Conservation (phyloP, 1,284 basidiomycete genomes). For the Somion occarium region DNA sequence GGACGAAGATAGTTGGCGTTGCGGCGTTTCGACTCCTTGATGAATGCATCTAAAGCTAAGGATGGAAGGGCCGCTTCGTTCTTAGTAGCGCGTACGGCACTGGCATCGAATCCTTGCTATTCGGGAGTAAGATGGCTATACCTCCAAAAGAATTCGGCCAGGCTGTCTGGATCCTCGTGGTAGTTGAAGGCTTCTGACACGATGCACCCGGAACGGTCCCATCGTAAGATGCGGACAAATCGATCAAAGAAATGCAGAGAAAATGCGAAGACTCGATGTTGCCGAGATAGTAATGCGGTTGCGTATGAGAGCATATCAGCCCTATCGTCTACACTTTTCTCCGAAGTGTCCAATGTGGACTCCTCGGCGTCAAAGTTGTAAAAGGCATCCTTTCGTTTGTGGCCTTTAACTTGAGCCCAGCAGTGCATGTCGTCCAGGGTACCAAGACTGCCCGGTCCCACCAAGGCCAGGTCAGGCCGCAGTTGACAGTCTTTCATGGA, state of each 20-base stretch:
- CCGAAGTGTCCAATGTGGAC: too few relatives aligned
- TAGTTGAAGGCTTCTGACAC: not conserved
- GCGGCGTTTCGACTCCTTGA: not conserved
- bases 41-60: not conserved
- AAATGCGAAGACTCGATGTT: not conserved
- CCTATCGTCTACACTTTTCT: too few relatives aligned
- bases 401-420: too few relatives aligned
- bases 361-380: too few relatives aligned
- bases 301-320: too few relatives aligned
- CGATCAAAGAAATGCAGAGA: not conserved
- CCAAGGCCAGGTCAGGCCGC: too few relatives aligned
- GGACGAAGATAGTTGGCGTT: not conserved
- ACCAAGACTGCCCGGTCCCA: too few relatives aligned
- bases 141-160: conserved; percentile 1
- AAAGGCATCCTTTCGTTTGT: too few relatives aligned
- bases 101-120: not conserved
- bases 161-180: not conserved
- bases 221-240: not conserved
- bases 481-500: too few relatives aligned
- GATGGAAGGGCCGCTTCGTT: not conserved
- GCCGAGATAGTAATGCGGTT: not conserved
- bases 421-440: too few relatives aligned
- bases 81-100: not conserved
- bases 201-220: not conserved
- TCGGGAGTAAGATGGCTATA: not conserved